Conservation (phyloP, 192 early-diverging fungal species). For the Coemansia erecta region DNA sequence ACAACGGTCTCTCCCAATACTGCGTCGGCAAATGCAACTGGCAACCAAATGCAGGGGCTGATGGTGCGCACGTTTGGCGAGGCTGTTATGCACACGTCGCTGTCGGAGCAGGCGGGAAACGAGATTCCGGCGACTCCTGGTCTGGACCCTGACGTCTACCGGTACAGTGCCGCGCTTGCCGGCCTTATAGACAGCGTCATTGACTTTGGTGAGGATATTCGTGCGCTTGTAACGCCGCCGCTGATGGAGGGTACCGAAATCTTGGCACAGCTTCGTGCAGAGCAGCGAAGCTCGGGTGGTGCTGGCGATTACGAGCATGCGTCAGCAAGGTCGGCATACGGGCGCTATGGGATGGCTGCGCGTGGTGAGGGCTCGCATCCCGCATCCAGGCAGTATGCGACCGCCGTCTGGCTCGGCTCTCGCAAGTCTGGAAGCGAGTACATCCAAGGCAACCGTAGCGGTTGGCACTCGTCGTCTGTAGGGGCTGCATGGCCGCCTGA, state of each 20-base stretch:
- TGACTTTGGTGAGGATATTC: conserved; percentile 46
- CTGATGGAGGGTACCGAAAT: conserved; percentile 41
- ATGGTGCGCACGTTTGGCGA: conserved; percentile 53
- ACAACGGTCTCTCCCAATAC: conserved; percentile 24
- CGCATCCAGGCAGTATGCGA: conserved; percentile 12
- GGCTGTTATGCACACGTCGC: conserved; percentile 46
- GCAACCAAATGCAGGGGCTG: conserved; percentile 21
- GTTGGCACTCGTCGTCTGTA: conserved; percentile 27
- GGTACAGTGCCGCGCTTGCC: conserved; percentile 34
- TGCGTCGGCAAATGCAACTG: conserved; percentile 1
- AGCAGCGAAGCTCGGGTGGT: conserved; percentile 12
- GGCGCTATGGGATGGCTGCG: conserved; percentile 9
- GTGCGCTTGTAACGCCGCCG: conserved; percentile 35
- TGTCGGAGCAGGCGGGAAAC: conserved; percentile 31
- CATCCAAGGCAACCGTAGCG: conserved; percentile 10
- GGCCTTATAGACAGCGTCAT: conserved; percentile 39
- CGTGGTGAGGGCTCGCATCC: not conserved
- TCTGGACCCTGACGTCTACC: conserved; percentile 28
- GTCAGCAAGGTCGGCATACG: not conserved
- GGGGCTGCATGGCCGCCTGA: conserved; percentile 41
- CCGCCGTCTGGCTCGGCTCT: conserved; percentile 37
- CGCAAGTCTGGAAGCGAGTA: conserved; percentile 15
- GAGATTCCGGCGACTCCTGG: conserved; percentile 38
- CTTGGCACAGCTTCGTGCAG: conserved; percentile 25
- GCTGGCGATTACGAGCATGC: not conserved